Evolutionary conservation across 2,329 filamentous ascomycete species (phyloP), one percentile per base, ranked within the genome.

Genomic region (Cladosporium colombiae): DNA sequence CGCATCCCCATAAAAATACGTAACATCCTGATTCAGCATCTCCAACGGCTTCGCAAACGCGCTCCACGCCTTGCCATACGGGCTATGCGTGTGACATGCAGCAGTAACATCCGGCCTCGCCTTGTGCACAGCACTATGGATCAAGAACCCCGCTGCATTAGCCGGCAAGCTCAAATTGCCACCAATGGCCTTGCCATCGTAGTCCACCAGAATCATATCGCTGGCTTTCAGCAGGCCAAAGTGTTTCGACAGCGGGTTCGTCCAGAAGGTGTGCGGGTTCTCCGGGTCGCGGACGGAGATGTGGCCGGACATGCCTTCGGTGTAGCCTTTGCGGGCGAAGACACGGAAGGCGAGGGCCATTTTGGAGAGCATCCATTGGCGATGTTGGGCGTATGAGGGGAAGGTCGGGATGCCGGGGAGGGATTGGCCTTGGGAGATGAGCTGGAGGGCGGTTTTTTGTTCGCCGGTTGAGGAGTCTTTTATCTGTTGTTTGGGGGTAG

Each of bases 21-120:
- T 86, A 3, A 88, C 84, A 74, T 88, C 89, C 78, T 87, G 89
- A 62, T 86, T 90, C 64, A 91, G 79, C 88, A 91, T 91, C 67
- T 91, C 89, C 21, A 92, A 79, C 1, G 84, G 85, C 29, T 79
- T 81, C 1, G 82, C 88, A 72, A 92, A 91, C 1, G 82, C 81
- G 62, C 84, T 86, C 88, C 88, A 91, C 1, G 89, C 89, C 55
- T 89, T 86, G 0, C 89, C 90, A 16, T 84, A 82, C 46, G 81
- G 82, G n/a, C 84, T 86, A 74, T 92, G 89, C 3, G 86, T 85
- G 73, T 92, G 90, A 75, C 88, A 90, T 33, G 89, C 85, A 21
- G 89, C 88, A 70, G 87, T 90, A 86, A 90, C 85, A 73, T 90
- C 84, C 4, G 85, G 84, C 35, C 89, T 80, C 5, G 87, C 87